Conservation (phyloP, 768 basidiomycete genomes). For the Hericium coralloides region DNA sequence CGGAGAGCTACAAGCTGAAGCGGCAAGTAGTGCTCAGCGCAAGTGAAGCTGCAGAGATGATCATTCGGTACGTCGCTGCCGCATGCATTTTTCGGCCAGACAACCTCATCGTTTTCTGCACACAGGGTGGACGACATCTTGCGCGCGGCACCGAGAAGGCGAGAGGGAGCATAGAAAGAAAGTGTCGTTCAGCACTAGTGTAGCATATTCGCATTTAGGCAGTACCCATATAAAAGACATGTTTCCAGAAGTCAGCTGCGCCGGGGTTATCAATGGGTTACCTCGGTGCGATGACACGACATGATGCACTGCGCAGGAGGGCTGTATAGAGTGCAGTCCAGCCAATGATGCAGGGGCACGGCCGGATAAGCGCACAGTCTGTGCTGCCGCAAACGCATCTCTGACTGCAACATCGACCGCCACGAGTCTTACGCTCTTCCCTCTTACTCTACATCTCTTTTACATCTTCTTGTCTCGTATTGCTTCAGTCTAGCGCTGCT, state of each 20-base stretch:
- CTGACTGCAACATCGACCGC: no score
- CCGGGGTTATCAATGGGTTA: no score
- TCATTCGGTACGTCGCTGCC: constrained; percentile 59
- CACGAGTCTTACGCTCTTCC: neutral
- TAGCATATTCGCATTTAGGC: neutral
- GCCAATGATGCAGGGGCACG: no score
- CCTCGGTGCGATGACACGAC: no score
- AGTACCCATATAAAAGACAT: no score
- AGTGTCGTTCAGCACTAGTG: neutral
- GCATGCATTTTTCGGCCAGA: neutral
- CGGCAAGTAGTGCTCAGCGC: constrained; percentile 91
- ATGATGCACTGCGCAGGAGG: no score
- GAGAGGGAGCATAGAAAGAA: constrained; percentile 58
- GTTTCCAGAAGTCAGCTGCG: no score
- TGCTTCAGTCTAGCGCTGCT: neutral
- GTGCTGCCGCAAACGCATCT: no score
- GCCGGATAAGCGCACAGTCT: no score
- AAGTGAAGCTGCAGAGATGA: constrained; percentile 97
- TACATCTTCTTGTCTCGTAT: neutral
- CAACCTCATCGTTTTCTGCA: neutral
- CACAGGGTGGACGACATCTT: constrained; percentile 87
- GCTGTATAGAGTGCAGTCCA: no score
- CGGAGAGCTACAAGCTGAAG: constrained; percentile 97
- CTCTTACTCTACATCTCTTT: neutral
- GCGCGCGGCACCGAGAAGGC: constrained; percentile 72